These are phyloP conservation scores for Ophiosphaerella narmari DNA, from an alignment of 2,329 filamentous ascomycete species.

Conservation along the genomic window DNA sequence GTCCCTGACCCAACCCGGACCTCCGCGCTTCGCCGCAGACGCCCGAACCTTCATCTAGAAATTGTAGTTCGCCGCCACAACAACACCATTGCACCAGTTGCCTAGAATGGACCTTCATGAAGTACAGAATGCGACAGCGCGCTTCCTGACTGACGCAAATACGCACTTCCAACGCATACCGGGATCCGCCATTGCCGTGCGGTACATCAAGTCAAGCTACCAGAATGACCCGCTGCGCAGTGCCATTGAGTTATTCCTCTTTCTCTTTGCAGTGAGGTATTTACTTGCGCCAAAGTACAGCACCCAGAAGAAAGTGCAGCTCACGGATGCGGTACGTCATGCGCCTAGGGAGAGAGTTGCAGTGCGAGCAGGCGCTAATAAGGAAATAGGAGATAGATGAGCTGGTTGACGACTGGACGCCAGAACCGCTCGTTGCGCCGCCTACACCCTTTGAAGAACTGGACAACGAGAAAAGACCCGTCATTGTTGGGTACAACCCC, in stretches of 20 bases:
- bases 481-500: slow-evolving; percentile 77
- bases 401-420: slow-evolving; percentile 93
- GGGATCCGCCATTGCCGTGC: slow-evolving; percentile 89
- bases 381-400: slow-evolving; percentile 82
- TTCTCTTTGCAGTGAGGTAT: slow-evolving; percentile 95
- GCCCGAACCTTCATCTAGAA: slow-evolving; percentile 13
- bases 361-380: slow-evolving; percentile 16
- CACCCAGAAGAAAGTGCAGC: slow-evolving; percentile 83
- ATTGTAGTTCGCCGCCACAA: slow-evolving; percentile 2
- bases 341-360: neutral
- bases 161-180: slow-evolving; percentile 86
- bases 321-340: slow-evolving; percentile 73
- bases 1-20: slow-evolving; percentile 3
- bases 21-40: slow-evolving; percentile 32
- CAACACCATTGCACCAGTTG: neutral
- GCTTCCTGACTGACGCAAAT: slow-evolving; percentile 60
- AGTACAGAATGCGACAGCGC: slow-evolving; percentile 57
- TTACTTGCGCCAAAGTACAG: slow-evolving; percentile 90
- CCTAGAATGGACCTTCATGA: slow-evolving; percentile 61
- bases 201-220: slow-evolving; percentile 96
- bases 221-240: slow-evolving; percentile 95
- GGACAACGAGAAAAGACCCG: slow-evolving; percentile 81
- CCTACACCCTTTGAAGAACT: slow-evolving; percentile 75
- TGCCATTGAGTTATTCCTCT: slow-evolving; percentile 88
- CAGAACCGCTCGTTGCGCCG: slow-evolving; percentile 82